Percentiles rank a stretch among this genome's conserved stretches.
Conservation (phyloP, 2,329 filamentous ascomycete genomes). For the Microcyclospora pomicola region DNA sequence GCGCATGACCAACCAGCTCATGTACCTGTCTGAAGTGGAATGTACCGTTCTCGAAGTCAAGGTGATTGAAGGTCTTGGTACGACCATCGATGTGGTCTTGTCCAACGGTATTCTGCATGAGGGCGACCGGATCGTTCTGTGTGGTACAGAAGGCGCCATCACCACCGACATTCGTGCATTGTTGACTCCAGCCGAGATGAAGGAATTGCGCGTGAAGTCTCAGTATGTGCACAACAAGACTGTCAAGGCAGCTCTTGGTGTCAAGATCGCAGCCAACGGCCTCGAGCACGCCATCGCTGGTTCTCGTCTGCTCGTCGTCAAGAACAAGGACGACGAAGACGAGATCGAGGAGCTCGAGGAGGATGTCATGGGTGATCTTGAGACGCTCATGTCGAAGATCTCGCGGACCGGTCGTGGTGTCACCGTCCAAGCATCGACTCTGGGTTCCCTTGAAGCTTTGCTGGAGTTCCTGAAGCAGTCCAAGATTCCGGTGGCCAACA, state of each 20-base stretch:
- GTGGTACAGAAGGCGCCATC: slow-evolving; percentile 93
- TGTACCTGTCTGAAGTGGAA: slow-evolving; percentile 97
- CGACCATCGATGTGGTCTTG: slow-evolving; percentile 93
- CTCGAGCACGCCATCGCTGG: slow-evolving; percentile 94
- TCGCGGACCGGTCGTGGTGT: slow-evolving; percentile 89
- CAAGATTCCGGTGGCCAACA: slow-evolving; percentile 96
- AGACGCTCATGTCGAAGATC: slow-evolving; percentile 79
- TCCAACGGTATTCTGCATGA: slow-evolving; percentile 91
- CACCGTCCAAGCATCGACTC: slow-evolving; percentile 90
- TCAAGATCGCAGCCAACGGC: slow-evolving; percentile 95
- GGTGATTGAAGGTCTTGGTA: slow-evolving; percentile 96
- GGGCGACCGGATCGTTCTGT: slow-evolving; percentile 87
- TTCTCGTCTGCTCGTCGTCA: slow-evolving; percentile 85
- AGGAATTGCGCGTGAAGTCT: slow-evolving; percentile 88
- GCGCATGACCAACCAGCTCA: slow-evolving; percentile 90
- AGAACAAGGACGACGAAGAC: slow-evolving; percentile 79
- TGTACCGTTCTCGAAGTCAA: slow-evolving; percentile 98
- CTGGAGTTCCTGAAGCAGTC: slow-evolving; percentile 90
- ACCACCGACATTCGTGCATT: slow-evolving; percentile 89
- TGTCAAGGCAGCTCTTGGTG: slow-evolving; percentile 93
- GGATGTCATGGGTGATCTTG: slow-evolving; percentile 89
- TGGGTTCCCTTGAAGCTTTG: slow-evolving; percentile 89
- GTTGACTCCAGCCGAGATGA: slow-evolving; percentile 81
- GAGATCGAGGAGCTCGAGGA: slow-evolving; percentile 72
- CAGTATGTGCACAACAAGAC: slow-evolving; percentile 98